Percentiles rank a stretch among this genome's conserved stretches.
Conservation (phyloP, 176 grass and related monocot genomes). For the Lolium perenne region DNA sequence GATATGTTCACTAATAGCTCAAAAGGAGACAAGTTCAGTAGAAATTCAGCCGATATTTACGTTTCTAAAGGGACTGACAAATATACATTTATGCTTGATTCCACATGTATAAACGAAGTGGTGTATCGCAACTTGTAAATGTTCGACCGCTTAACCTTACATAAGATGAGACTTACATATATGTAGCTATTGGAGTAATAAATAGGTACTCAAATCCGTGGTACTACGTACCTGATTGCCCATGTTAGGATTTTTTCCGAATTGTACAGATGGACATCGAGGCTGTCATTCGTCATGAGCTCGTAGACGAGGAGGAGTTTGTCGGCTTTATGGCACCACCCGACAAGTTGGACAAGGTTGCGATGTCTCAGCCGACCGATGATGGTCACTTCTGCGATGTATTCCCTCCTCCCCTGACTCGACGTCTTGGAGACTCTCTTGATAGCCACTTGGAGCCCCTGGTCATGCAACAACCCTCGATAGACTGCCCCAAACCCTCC, state of each 20-base stretch:
- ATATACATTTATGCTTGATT: no score
- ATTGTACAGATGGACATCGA: not conserved
- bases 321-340: not conserved
- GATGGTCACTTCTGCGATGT: conserved; percentile 13
- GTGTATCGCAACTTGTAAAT: not conserved
- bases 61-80: no score
- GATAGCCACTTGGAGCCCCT: not conserved
- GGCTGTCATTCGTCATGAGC: not conserved
- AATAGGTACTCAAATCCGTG: not conserved
- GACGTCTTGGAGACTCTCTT: not conserved
- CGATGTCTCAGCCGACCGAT: not conserved
- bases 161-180: not conserved
- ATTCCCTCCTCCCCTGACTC: not conserved
- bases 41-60: no score
- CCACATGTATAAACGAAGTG: no score
- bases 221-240: not conserved
- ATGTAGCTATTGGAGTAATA: not conserved
- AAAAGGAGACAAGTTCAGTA: no score
- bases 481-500: not conserved
- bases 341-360: not conserved
- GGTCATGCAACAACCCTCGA: not conserved
- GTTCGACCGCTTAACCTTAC: not conserved
- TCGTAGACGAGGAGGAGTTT: not conserved
- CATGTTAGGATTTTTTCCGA: not conserved
- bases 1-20: no score